Percentiles rank a stretch among this genome's conserved stretches.
phyloP scores from a whole-genome alignment of 108 stramenopile species.

The Parietichytrium sp. region DNA sequence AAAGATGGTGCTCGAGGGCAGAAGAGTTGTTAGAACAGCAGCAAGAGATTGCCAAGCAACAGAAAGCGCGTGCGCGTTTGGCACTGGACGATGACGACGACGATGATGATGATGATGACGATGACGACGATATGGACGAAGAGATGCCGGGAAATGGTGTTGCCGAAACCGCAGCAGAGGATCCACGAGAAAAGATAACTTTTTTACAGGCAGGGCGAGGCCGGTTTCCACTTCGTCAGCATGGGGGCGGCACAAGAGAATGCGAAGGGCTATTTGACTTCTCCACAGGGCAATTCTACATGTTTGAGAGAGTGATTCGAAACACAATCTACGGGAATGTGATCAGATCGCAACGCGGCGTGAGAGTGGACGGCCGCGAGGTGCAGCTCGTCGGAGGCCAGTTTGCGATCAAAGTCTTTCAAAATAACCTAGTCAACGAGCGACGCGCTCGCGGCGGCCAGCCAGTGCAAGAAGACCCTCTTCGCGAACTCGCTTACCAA shows the following conservation, averaged over 20 bases:
- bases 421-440: neutral
- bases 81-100: conserved; percentile 6
- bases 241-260: too few relatives aligned
- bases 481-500: conserved; percentile 30
- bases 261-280: neutral
- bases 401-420: neutral
- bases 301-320: conserved; percentile 32
- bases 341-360: neutral
- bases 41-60: neutral
- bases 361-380: neutral
- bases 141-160: neutral
- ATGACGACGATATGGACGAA: neutral
- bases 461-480: conserved; percentile 5
- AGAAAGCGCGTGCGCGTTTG: neutral
- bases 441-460: conserved; percentile 36
- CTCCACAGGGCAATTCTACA: neutral
- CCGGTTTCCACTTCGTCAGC: neutral
- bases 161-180: neutral
- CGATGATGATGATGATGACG: neutral
- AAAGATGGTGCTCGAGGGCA: neutral
- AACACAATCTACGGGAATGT: conserved; percentile 30
- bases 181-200: too few relatives aligned
- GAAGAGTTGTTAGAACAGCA: conserved; percentile 27
- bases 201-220: neutral
- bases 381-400: neutral